Evolutionary conservation across 306 rosid species (phyloP).

Genomic region (Macrotyloma uniflorum): DNA sequence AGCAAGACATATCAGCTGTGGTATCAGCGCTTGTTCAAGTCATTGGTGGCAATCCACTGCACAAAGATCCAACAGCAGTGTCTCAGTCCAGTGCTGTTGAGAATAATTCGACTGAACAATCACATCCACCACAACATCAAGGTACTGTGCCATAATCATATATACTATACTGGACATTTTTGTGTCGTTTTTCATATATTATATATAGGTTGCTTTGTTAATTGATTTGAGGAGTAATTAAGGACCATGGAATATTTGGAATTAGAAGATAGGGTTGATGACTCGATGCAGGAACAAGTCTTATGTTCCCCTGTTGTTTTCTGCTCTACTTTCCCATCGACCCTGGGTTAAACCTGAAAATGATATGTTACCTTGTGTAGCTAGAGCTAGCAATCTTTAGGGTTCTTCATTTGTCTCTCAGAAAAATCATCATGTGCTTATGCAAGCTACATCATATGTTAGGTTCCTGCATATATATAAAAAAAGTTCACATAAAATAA

Average conservation of each 20-base stretch:
- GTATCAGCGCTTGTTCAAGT: constrained; percentile 69
- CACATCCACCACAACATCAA: constrained; percentile 43
- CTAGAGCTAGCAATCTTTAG: neutral
- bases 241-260: neutral
- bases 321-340: neutral
- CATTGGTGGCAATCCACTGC: constrained; percentile 47
- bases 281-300: neutral
- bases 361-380: neutral
- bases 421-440: neutral
- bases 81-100: constrained; percentile 9
- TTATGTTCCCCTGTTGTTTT: neutral
- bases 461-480: neutral
- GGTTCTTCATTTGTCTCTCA: neutral
- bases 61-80: constrained; percentile 5
- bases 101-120: neutral
- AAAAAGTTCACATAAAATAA: no score
- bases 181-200: neutral
- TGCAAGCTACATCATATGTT: neutral
- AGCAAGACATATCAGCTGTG: constrained; percentile 65
- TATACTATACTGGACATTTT: neutral
- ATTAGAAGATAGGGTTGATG: constrained; percentile 13
- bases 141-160: constrained; percentile 37
- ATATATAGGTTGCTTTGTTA: neutral
- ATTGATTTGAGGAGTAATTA: neutral
- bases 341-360: neutral